These are phyloP conservation scores for Nemania abortiva DNA, from an alignment of 2,329 filamentous ascomycete species.

Conservation along the genomic window DNA sequence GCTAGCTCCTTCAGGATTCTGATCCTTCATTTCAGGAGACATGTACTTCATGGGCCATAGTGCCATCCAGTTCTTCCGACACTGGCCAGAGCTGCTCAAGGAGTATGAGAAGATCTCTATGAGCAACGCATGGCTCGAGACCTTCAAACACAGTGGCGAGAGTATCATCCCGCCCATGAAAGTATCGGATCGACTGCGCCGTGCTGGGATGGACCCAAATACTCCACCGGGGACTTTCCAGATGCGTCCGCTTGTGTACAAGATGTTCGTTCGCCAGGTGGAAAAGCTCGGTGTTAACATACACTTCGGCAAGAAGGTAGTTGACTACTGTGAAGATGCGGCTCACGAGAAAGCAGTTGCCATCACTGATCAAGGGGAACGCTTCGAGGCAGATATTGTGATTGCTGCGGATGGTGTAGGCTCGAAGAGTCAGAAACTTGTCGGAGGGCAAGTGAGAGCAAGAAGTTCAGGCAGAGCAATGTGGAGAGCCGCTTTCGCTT, in stretches of 20 bases:
- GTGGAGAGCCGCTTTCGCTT: slow-evolving; percentile 58
- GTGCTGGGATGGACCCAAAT: slow-evolving; percentile 53
- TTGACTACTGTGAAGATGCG: slow-evolving; percentile 64
- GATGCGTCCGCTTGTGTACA: slow-evolving; percentile 67
- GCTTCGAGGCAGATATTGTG: slow-evolving; percentile 61
- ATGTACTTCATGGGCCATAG: slow-evolving; percentile 72
- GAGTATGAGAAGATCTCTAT: slow-evolving; percentile 65
- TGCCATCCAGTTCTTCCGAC: slow-evolving; percentile 66
- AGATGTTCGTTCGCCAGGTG: slow-evolving; percentile 65
- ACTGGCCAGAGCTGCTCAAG: slow-evolving; percentile 65
- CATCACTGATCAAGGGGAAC: slow-evolving; percentile 62
- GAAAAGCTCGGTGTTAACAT: slow-evolving; percentile 61
- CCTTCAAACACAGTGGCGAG: slow-evolving; percentile 65
- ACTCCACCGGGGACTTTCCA: slow-evolving; percentile 67
- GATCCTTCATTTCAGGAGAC: slow-evolving; percentile 57
- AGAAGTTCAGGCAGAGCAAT: slow-evolving; percentile 59
- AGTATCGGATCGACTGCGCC: slow-evolving; percentile 62
- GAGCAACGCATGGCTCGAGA: slow-evolving; percentile 67
- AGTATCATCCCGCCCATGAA: slow-evolving; percentile 61
- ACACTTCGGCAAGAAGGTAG: slow-evolving; percentile 60
- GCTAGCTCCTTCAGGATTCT: slow-evolving; percentile 2
- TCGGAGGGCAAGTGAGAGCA: slow-evolving; percentile 57
- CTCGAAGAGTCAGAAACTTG: slow-evolving; percentile 59
- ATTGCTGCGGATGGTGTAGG: slow-evolving; percentile 63
- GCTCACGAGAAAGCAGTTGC: slow-evolving; percentile 57